Evolutionary conservation across 768 basidiomycete species (phyloP), one percentile per base, ranked within the genome.

Genomic region (Mycena chlorophos): DNA sequence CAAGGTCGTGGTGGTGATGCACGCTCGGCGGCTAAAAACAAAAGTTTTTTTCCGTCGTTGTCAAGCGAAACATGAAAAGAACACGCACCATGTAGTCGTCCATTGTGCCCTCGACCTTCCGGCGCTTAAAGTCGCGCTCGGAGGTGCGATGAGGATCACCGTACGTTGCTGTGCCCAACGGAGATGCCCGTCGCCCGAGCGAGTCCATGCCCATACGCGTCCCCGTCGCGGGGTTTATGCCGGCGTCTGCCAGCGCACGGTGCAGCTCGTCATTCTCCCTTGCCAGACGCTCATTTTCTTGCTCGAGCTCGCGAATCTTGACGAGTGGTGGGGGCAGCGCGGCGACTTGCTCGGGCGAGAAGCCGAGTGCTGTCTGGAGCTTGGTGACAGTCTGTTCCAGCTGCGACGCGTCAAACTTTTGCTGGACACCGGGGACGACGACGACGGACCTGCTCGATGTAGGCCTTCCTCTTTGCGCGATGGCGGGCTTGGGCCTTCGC

Each of bases 381-480:
- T 91, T 91, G 0, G 88, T 88, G 27, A 94, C 90, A 0, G 89
- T 92, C 68, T 88, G 84, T 63, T 94, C 91, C 56, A 94, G 79
- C 91, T 93, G 66, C 10, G 58, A 45, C 55, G 54, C 52, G 60
- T 53, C 4, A 52, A 29, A 45, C n/a, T 34, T 40, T 14, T 34
- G 26, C 6, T 20, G 52, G 37, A 14, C 52, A 31, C n/a, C n/a
- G n/a, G 12, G 3, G 43, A 26, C 20, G 5, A n/a, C 50, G 42
- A 50, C 52, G 56, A 25, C 17, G 46, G 48, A 90, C 91, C 81
- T 91, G 89, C 63, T 93, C 90, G 67, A 94, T 92, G 77, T 94
- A 94, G 12, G 91, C 91, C 76, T 94, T 94, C 73, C 91, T 82
- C 72, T 94, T 94, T 69, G 91, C 91, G 57, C 91, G 85, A 78